These are phyloP conservation scores for Candida lessepsii DNA, from an alignment of 805 yeast species.

Conservation along the genomic window DNA sequence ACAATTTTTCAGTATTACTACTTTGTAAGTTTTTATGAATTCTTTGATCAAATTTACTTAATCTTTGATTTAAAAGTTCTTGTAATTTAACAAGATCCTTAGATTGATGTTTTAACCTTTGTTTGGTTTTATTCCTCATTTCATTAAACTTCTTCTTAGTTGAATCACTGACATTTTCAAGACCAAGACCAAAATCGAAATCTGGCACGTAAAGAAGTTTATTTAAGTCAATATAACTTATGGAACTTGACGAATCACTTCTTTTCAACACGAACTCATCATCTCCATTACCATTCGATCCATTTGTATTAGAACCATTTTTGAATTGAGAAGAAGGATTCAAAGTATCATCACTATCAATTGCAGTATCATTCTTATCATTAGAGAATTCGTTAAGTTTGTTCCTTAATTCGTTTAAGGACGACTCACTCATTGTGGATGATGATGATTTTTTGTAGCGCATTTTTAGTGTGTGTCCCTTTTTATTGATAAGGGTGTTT, in stretches of 20 bases:
- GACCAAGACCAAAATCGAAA: conserved; percentile 42
- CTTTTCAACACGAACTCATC: conserved; percentile 14
- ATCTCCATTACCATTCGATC: background rate
- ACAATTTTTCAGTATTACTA: conserved; percentile 62
- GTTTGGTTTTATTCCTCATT: conserved; percentile 36
- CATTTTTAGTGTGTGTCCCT: too few species aligned
- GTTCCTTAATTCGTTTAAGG: conserved; percentile 13
- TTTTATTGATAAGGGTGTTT: too few species aligned
- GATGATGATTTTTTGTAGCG: conserved; percentile 8
- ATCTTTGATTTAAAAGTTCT: conserved; percentile 29
- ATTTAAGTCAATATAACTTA: conserved; percentile 35
- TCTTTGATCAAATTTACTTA: conserved; percentile 36
- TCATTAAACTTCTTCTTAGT: conserved; percentile 35
- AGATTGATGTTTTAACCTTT: conserved; percentile 25
- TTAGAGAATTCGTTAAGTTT: conserved; percentile 9
- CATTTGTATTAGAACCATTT: background rate
- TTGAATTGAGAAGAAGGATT: background rate
- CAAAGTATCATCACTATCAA: conserved; percentile 6
- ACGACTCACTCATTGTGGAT: conserved; percentile 12
- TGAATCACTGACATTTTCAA: conserved; percentile 34
- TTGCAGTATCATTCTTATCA: conserved; percentile 9
- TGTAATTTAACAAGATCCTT: conserved; percentile 31
- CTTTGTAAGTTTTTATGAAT: conserved; percentile 34
- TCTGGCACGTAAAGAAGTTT: conserved; percentile 40
- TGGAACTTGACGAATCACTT: conserved; percentile 26